These are phyloP conservation scores for Psilocybe cyanescens DNA, from an alignment of 768 basidiomycete genomes.

Conservation along the genomic window DNA sequence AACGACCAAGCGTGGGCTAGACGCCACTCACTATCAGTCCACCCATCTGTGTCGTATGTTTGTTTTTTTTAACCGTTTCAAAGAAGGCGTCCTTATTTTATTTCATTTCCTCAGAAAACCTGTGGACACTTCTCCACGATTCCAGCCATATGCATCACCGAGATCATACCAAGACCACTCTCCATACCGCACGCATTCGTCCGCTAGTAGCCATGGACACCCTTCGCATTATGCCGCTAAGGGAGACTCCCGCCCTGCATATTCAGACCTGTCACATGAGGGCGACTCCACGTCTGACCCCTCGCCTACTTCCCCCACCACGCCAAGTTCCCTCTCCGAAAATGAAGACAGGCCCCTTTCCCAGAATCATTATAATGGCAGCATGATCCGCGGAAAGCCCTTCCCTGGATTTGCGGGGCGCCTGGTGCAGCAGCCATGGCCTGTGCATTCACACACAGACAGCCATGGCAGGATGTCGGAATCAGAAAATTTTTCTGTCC, in stretches of 20 bases:
- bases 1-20: slow-evolving; percentile 38
- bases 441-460: slow-evolving; percentile 12
- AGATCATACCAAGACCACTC: slow-evolving; percentile 29
- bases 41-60: slow-evolving; percentile 28
- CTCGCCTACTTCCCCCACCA: slow-evolving; percentile 59
- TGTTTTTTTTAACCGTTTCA: neutral
- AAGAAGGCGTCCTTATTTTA: slow-evolving; percentile 5
- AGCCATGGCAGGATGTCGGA: slow-evolving; percentile 21
- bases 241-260: slow-evolving; percentile 17
- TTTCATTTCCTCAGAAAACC: slow-evolving; percentile 21
- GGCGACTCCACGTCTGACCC: slow-evolving; percentile 51
- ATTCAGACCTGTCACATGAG: slow-evolving; percentile 44
- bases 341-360: slow-evolving; percentile 17
- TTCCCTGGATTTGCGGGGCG: slow-evolving; percentile 19
- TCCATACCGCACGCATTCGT: slow-evolving; percentile 25
- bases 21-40: slow-evolving; percentile 47
- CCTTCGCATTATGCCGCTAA: slow-evolving; percentile 9
- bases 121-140: slow-evolving; percentile 31
- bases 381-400: slow-evolving; percentile 19
- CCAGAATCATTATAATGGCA: slow-evolving; percentile 10
- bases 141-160: slow-evolving; percentile 31
- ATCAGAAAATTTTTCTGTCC: slow-evolving; percentile 15
- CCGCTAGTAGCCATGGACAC: slow-evolving; percentile 16
- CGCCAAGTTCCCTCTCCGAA: slow-evolving; percentile 50
- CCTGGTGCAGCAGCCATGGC: slow-evolving; percentile 17